A percentile compares a stretch with the other conserved stretches of the same genome.
Conservation (phyloP, 2,329 filamentous ascomycete species). For the Akanthomyces muscarius region DNA sequence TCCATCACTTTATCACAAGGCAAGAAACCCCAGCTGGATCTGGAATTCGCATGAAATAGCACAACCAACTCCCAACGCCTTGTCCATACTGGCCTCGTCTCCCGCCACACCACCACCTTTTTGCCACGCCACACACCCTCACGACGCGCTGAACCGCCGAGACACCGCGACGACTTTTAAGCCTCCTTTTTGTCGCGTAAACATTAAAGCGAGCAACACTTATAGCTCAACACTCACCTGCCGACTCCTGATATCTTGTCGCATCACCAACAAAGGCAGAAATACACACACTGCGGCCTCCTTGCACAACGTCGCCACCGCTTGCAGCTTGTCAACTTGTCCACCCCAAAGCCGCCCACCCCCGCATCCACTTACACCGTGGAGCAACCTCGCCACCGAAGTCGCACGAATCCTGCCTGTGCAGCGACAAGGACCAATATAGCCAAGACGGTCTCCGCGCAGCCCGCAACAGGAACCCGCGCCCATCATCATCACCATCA, state of each 20-base stretch:
- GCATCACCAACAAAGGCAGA: neutral
- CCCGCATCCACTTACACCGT: constrained; percentile 16
- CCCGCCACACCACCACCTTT: neutral
- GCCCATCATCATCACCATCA: neutral
- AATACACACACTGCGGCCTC: neutral
- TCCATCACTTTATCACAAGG: neutral
- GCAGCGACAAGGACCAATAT: neutral
- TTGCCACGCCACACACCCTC: neutral
- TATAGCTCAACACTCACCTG: neutral
- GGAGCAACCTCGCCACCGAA: constrained; percentile 15
- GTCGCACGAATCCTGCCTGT: constrained; percentile 4
- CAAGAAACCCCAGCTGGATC: constrained; percentile 8
- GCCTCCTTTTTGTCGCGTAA: neutral
- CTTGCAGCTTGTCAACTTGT: neutral
- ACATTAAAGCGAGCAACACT: neutral
- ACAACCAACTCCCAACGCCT: neutral
- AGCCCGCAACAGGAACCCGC: neutral
- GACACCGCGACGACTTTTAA: neutral
- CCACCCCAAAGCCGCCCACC: neutral
- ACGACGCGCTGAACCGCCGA: neutral
- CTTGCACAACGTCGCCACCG: neutral
- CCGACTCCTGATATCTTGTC: neutral
- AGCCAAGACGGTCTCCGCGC: neutral
- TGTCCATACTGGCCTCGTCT: neutral
- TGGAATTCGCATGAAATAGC: neutral